A percentile compares a stretch with the other conserved stretches of the same genome.
Conservation (phyloP, 140 eudicot species). For the Artemisia princeps region DNA sequence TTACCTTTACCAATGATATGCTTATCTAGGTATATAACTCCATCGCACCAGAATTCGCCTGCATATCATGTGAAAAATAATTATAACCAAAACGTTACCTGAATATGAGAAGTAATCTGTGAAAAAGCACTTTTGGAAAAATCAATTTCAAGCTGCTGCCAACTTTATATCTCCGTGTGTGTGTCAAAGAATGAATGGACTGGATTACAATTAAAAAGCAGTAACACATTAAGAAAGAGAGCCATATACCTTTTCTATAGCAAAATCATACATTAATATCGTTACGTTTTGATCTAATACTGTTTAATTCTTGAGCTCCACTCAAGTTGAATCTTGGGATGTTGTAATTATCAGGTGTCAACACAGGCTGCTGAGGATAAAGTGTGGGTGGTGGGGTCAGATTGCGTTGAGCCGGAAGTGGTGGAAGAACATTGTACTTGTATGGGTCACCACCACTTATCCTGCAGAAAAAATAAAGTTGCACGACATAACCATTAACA, state of each 20-base stretch:
- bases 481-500: too few species aligned
- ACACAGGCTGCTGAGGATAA: conserved; percentile 89
- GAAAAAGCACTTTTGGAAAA: too few species aligned
- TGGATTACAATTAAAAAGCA: conserved; percentile 25
- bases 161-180: conserved; percentile 12
- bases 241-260: neutral
- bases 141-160: neutral
- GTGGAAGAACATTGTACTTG: conserved; percentile 74
- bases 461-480: conserved; percentile 35
- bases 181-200: conserved; percentile 29
- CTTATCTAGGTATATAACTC: too few species aligned
- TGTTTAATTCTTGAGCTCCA: conserved; percentile 43
- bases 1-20: too few species aligned
- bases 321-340: conserved; percentile 58
- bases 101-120: too few species aligned
- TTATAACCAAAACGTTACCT: too few species aligned
- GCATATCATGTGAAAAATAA: too few species aligned
- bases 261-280: conserved; percentile 70
- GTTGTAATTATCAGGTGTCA: conserved; percentile 67
- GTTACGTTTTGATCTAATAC: conserved; percentile 65
- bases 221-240: conserved; percentile 15
- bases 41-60: too few species aligned
- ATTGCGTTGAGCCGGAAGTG: conserved; percentile 83
- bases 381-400: conserved; percentile 94
- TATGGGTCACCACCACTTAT: conserved; percentile 48